phyloP scores from a whole-genome alignment of 2,329 filamentous ascomycete species.

The Colletotrichum camelliae region DNA sequence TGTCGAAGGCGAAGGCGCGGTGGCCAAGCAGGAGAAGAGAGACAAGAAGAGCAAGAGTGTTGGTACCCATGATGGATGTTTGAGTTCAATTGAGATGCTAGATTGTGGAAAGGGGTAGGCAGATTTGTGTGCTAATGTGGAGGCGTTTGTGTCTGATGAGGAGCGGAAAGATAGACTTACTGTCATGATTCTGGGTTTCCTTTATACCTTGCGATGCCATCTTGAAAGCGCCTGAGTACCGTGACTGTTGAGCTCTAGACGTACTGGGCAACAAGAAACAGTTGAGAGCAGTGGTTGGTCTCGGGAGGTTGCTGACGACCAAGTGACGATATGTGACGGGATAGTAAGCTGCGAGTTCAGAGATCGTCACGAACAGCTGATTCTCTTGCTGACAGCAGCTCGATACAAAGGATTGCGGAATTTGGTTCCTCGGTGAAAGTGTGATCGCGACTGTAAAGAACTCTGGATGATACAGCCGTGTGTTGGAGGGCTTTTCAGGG shows the following conservation, averaged over 20 bases:
- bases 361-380: background rate
- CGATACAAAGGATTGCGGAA: background rate
- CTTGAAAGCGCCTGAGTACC: background rate
- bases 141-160: background rate
- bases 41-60: background rate
- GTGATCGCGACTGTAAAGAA: background rate
- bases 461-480: background rate
- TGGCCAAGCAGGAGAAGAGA: background rate
- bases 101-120: background rate
- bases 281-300: background rate
- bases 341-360: fast-evolving
- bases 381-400: background rate
- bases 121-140: fast-evolving
- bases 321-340: background rate
- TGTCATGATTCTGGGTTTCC: background rate
- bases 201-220: background rate
- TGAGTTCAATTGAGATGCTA: fast-evolving
- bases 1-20: background rate
- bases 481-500: background rate
- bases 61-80: background rate
- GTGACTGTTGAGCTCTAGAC: background rate
- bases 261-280: background rate
- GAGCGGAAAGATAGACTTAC: background rate
- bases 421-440: background rate
- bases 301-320: background rate